Evolutionary conservation across 371 early-diverging fungal species (phyloP).

Genomic region (Mortierella sp.): DNA sequence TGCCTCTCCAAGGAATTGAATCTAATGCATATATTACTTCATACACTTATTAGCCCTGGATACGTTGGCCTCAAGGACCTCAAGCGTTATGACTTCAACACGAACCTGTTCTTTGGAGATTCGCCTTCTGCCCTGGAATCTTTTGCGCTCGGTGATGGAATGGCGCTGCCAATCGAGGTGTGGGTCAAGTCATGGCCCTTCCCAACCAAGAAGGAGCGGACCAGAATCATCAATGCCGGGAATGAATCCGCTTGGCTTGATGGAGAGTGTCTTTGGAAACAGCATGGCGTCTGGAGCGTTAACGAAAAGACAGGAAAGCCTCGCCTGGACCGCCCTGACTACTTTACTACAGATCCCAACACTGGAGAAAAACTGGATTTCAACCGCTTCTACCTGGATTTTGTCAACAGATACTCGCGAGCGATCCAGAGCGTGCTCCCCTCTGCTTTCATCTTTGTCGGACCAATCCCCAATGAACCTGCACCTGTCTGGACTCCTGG

Average conservation of each 20-base stretch:
- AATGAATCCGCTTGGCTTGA: slow-evolving; percentile 72
- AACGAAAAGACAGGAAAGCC: slow-evolving; percentile 67
- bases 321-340: slow-evolving; percentile 65
- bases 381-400: slow-evolving; percentile 78
- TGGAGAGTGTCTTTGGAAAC: slow-evolving; percentile 80
- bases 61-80: slow-evolving; percentile 78
- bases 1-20: no score
- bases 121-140: slow-evolving; percentile 80
- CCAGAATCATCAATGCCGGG: slow-evolving; percentile 67
- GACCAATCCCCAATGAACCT: slow-evolving; percentile 83
- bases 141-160: slow-evolving; percentile 78
- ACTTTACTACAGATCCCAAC: slow-evolving; percentile 76
- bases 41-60: slow-evolving; percentile 61
- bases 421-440: slow-evolving; percentile 71
- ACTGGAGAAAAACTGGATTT: slow-evolving; percentile 71
- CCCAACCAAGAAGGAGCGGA: slow-evolving; percentile 73
- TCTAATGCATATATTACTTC: background rate
- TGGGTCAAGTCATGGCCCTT: slow-evolving; percentile 83
- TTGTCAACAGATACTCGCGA: slow-evolving; percentile 71
- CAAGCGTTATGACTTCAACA: slow-evolving; percentile 71
- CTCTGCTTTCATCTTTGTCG: slow-evolving; percentile 76
- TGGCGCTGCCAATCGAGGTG: slow-evolving; percentile 74
- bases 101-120: slow-evolving; percentile 78
- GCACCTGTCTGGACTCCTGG: slow-evolving; percentile 71
- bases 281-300: slow-evolving; percentile 84